Evolutionary conservation across 1,139 yeast species (phyloP), one percentile per base, ranked within the genome.

Genomic region (Geotrichum bryndzae): DNA sequence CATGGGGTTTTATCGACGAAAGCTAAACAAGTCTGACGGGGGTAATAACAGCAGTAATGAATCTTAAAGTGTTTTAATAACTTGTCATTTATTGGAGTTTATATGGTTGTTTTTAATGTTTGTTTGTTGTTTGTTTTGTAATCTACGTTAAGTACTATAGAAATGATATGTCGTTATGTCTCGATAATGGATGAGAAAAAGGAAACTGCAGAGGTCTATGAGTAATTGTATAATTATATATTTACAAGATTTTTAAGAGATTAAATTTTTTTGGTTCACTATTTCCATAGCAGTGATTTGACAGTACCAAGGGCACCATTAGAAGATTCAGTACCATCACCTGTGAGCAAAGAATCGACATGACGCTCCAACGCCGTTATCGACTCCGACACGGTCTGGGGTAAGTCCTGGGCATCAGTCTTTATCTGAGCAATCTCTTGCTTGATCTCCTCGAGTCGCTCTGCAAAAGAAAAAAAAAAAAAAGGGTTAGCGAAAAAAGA

Each of bases 1-100:
- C 15, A 60, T 60, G 58, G 45, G 61, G 52, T 63, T 60, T 35
- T 63, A 63, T 45, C 52, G 58, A 27, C 57, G 52, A 53, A 41
- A 41, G 60, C 56, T 45, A 51, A 60, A 29, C 35, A 59, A 51
- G 53, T 38, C 31, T 10, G 54, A 31, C 38, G 59, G 56, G 50
- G 48, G 48, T 3, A 29, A 29, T 29, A 29, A 29, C 33, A 29
- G 33, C 22, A 41, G 23, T 41, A 41, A n/a, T 15, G 48, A 41
- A 41, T 41, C 48, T 11, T 41, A 41, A 41, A 7, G 18, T n/a
- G 48, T 7, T 41, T 41, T 41, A 29, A 29, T 29, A 29, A 29
- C 33, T 5, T 29, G 5, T 4, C 33, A 5, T 29, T 29, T 29
- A 29, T 29, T 29, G 33, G 33, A 29, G 33, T 29, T 29, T 29